Evolutionary conservation across 2,329 filamentous ascomycete genomes (phyloP), one percentile per base, ranked within the genome.

Genomic region (Trichoderma harzianum): DNA sequence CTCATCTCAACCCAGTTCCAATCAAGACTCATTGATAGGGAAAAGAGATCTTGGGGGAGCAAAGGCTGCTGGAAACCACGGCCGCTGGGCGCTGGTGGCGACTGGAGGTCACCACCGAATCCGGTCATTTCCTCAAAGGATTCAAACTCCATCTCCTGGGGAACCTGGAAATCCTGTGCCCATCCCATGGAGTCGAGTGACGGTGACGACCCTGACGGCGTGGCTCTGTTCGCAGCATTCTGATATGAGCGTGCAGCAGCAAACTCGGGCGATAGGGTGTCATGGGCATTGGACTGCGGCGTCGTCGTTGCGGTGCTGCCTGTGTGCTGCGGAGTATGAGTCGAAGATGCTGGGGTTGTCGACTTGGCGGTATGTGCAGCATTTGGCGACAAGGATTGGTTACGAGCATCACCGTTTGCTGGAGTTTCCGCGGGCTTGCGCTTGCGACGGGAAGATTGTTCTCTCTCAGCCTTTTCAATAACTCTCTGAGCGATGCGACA

Each of bases 11-110:
- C 88, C 88, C 89, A 91, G 78, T 88, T 94, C 94, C 95, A 98
- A 79, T 98, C 95, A 26, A 98, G 87, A 3, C 93, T 97, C 91
- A 97, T 97, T 1, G 95, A 95, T 89, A 98, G 91, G 80, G 95
- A 92, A 90, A 96, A 99, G 30, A 98, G 82, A 82, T 98, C 96
- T 77, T 95, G 94, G 5, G 96, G 95, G 26, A 98, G 89, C 77
- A 97, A 92, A 0, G 95, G 95, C 75, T 97, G 93, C 77, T 95
- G 92, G 78, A 95, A 94, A 53, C 74, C 74, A 8, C 78, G 78
- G n/a, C 78, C 78, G 7, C 77, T 74, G 18, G 72, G 72, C 57
- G 78, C 73, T 14, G 80, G 79, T 36, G 80, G 80, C 71, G 80
- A 86, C 70, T 79, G 78, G 70, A 82, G 74, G 66, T 78, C 78